Base-by-base conservation (phyloP, 1,284 basidiomycete species). In the Fistulinella cinereoalba region DNA sequence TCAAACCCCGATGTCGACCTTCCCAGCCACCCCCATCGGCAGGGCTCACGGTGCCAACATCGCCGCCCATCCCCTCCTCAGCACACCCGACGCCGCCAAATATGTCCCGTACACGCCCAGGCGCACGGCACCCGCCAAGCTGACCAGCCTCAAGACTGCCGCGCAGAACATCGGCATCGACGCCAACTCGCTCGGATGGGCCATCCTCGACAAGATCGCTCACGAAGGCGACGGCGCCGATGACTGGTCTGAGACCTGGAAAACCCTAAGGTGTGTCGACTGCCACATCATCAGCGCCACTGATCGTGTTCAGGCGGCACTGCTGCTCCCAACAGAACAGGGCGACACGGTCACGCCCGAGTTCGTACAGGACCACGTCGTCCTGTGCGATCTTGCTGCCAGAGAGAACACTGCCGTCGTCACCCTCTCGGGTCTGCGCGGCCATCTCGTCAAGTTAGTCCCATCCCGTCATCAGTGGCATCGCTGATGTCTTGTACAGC, bases 401-500 rank as follows among this genome's bases (percentile, higher is more conserved):
- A 64, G 69, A 39, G 73, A 69, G 47, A 65, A 70, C 44, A 66
- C 73, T 16, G 74, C 80, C 28, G 66, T 91, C 12, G 75, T 92
- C 6, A 92, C 90, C 0, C 71, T 92, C 23, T 92, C 90, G 2
- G 92, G 92, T 10, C 68, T 95, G 18, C 73, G 92, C 32, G 91
- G 89, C 10, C 75, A 70, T 11, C 63, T 92, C 18, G 68, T 70
- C 44, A 72, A 74, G 85, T 86, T 64, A 42, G 76, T 68, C 38
- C 4, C 21, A 49, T 48, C 47, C 54, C 34, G 36, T 28, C n/a
- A 32, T 39, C 12, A 12, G 25, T 7, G 25, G 8, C 25, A 12
- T 34, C 24, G 41, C 43, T 56, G 43, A 53, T 55, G 34, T 43
- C 62, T 58, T 28, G 53, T 47, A n/a, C 49, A 85, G 84, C 18